These are phyloP conservation scores for Candida maltosa DNA, from an alignment of 805 yeast species.

Conservation along the genomic window DNA sequence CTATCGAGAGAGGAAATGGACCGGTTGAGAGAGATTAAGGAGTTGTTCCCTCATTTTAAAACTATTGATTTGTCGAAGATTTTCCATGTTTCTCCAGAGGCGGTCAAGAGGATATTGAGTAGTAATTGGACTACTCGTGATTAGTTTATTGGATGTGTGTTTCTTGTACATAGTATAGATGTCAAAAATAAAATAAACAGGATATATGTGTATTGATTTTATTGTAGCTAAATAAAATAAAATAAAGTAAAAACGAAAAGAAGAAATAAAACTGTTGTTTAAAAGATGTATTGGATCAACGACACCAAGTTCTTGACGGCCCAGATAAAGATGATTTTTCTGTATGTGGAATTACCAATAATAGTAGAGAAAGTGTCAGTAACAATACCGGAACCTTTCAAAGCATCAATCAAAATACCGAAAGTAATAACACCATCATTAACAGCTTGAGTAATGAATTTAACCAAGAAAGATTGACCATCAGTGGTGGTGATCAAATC, in stretches of 20 bases:
- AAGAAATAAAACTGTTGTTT: not conserved
- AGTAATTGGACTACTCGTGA: constrained; percentile 82
- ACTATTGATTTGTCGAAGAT: constrained; percentile 57
- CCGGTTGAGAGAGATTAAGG: constrained; percentile 55
- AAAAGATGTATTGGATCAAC: constrained; percentile 6
- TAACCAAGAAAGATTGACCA: constrained; percentile 9
- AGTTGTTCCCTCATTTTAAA: constrained; percentile 56
- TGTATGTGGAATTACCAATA: constrained; percentile 5
- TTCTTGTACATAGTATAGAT: too few species aligned
- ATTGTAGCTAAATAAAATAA: not conserved
- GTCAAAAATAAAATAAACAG: too few species aligned
- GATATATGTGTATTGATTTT: too few species aligned
- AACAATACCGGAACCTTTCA: constrained; percentile 7
- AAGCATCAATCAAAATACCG: constrained; percentile 6
- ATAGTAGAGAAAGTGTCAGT: constrained; percentile 6
- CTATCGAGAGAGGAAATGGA: constrained; percentile 69
- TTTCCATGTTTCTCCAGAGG: constrained; percentile 76
- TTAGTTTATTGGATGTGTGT: too few species aligned
- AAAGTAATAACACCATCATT: constrained; percentile 7
- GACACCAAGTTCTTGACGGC: constrained; percentile 7
- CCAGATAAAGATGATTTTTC: constrained; percentile 9
- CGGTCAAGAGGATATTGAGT: constrained; percentile 72
- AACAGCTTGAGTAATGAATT: constrained; percentile 6
- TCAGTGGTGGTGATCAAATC: constrained; percentile 9
- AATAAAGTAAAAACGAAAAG: not conserved